A percentile compares a stretch with the other conserved stretches of the same genome.
phyloP scores from a whole-genome alignment of 345 rosid species.

The Eucalyptus victrix region DNA sequence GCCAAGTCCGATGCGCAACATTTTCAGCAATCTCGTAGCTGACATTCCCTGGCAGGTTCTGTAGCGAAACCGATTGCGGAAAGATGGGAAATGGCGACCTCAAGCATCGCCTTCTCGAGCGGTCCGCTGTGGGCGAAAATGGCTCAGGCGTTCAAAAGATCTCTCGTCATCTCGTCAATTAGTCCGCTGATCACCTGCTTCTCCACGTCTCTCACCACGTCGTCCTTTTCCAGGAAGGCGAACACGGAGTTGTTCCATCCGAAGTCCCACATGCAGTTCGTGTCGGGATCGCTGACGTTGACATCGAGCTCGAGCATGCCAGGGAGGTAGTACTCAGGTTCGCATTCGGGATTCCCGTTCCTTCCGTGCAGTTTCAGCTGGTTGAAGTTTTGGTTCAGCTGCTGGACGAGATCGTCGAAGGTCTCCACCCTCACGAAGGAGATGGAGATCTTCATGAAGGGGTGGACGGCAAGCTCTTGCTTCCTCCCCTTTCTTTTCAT shows the following conservation, averaged over 20 bases:
- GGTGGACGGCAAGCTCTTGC: conserved; percentile 65
- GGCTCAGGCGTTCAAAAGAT: conserved; percentile 9
- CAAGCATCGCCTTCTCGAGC: not conserved
- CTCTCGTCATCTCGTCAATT: conserved; percentile 52
- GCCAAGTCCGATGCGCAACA: not conserved
- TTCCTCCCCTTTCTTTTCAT: conserved; percentile 70
- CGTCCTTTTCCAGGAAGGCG: conserved; percentile 51
- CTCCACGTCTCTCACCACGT: conserved; percentile 65
- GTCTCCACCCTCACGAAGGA: conserved; percentile 18
- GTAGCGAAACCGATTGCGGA: not conserved
- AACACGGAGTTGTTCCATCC: conserved; percentile 49
- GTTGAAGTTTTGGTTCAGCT: conserved; percentile 40
- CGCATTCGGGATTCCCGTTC: conserved; percentile 15
- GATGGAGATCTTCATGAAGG: conserved; percentile 28
- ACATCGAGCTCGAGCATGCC: conserved; percentile 60
- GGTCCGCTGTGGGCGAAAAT: not conserved
- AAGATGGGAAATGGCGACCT: not conserved
- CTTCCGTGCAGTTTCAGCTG: conserved; percentile 42
- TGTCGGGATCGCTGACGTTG: conserved; percentile 30
- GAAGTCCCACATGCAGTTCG: conserved; percentile 85
- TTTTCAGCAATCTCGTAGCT: not conserved
- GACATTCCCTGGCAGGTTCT: not conserved
- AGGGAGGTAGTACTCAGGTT: conserved; percentile 47
- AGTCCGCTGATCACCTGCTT: conserved; percentile 49
- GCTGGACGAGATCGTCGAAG: conserved; percentile 53